Conservation (phyloP, 805 yeast species). For the Wickerhamiella kurtzmanii region DNA sequence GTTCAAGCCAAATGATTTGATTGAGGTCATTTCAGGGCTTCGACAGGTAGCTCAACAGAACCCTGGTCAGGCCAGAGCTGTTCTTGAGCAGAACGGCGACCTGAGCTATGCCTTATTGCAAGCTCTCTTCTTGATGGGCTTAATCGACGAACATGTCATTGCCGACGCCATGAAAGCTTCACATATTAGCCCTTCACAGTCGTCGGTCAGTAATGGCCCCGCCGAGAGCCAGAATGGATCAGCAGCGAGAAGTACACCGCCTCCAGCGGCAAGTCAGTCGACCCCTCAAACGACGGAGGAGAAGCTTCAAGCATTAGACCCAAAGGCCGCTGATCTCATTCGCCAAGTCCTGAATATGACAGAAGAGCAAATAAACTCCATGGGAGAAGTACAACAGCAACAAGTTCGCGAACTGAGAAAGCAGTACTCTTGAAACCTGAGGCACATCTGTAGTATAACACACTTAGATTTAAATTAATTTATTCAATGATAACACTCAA, state of each 20-base stretch:
- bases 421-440: conserved; percentile 8
- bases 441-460: too few relatives aligned
- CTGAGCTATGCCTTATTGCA: conserved; percentile 68
- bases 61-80: conserved; percentile 45
- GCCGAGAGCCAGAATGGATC: neutral
- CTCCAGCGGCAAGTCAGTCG: neutral
- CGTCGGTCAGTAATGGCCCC: neutral
- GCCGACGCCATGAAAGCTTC: conserved; percentile 13
- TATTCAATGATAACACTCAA: too few relatives aligned
- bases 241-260: neutral
- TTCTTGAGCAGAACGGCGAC: conserved; percentile 59
- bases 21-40: conserved; percentile 40
- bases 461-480: too few relatives aligned
- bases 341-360: conserved; percentile 37
- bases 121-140: conserved; percentile 35
- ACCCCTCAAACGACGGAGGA: neutral
- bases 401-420: conserved; percentile 14
- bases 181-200: conserved; percentile 5
- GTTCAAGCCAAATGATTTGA: conserved; percentile 38
- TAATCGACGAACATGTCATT: conserved; percentile 22
- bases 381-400: conserved; percentile 37
- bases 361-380: conserved; percentile 34
- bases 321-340: conserved; percentile 35
- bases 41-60: conserved; percentile 43
- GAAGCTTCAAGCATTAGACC: conserved; percentile 18